These are phyloP conservation scores for Gastrolobium villosum DNA, from an alignment of 306 rosid species.

Conservation along the genomic window DNA sequence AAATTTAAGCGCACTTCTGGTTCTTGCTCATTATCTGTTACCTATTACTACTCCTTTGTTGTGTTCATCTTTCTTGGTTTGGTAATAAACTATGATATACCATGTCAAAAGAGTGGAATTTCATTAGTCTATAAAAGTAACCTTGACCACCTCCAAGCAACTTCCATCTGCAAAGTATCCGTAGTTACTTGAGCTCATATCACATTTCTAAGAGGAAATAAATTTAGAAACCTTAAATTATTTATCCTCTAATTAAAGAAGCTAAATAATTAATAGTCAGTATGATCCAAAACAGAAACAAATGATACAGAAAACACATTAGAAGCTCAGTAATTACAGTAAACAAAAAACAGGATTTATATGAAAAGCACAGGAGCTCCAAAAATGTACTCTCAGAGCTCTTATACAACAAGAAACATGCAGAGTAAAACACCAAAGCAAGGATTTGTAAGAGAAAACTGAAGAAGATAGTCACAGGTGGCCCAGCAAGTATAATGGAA, in stretches of 20 bases:
- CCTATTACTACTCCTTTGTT: no score
- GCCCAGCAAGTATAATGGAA: not conserved
- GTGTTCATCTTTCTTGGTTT: no score
- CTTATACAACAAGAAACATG: conserved; percentile 61
- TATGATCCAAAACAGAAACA: conserved; percentile 7
- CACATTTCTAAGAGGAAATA: not conserved
- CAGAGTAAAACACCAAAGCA: conserved; percentile 53
- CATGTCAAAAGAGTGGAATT: not conserved
- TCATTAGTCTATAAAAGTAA: not conserved
- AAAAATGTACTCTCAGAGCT: conserved; percentile 57
- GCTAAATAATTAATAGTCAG: not conserved
- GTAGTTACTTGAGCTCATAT: not conserved
- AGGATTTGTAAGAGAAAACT: conserved; percentile 39
- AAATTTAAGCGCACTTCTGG: not conserved
- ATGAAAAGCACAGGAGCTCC: conserved; percentile 63
- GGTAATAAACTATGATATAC: not conserved
- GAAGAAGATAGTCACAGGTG: conserved; percentile 33
- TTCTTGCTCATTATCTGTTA: not conserved
- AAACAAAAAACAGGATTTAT: conserved; percentile 54
- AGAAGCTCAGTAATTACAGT: conserved; percentile 41
- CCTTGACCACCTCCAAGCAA: not conserved
- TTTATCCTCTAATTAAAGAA: not conserved
- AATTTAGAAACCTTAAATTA: not conserved
- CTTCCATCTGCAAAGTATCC: no score
- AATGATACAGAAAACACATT: conserved; percentile 26